Percentiles rank a stretch among this genome's conserved stretches.
Evolutionary conservation across 257 asterid genomes (phyloP).

Genomic region (Solanum clarkiae): DNA sequence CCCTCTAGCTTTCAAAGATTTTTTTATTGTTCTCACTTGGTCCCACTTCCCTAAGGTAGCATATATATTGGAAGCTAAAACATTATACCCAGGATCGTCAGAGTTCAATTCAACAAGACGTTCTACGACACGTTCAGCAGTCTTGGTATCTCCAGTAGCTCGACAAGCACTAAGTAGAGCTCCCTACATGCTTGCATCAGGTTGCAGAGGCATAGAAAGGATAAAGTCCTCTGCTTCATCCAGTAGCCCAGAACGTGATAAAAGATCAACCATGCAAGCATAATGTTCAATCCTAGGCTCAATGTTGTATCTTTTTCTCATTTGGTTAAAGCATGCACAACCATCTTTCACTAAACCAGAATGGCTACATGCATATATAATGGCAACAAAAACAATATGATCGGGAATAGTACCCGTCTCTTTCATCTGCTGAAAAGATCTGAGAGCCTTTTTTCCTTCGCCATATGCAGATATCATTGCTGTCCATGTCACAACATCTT

Average conservation of each 20-base stretch:
- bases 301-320: constrained; percentile 47
- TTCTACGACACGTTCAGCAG: constrained; percentile 44
- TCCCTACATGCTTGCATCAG: constrained; percentile 85
- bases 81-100: constrained; percentile 60
- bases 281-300: constrained; percentile 76
- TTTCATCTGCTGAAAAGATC: constrained; percentile 52
- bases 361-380: constrained; percentile 74
- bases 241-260: constrained; percentile 60
- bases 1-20: constrained; percentile 39
- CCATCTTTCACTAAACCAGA: constrained; percentile 82
- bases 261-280: constrained; percentile 76
- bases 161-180: constrained; percentile 66
- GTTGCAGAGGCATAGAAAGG: constrained; percentile 55
- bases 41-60: constrained; percentile 68
- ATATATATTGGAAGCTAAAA: constrained; percentile 66
- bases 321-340: constrained; percentile 42
- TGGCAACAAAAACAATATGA: constrained; percentile 47
- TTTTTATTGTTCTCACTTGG: constrained; percentile 40
- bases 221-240: constrained; percentile 70
- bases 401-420: constrained; percentile 38
- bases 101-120: constrained; percentile 26
- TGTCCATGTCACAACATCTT: constrained; percentile 75
- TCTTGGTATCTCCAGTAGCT: constrained; percentile 37
- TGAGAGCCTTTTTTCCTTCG: constrained; percentile 63
- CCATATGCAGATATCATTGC: constrained; percentile 65